Evolutionary conservation across 2,329 filamentous ascomycete genomes (phyloP), one percentile per base, ranked within the genome.

Genomic region (Colletotrichum sojae): DNA sequence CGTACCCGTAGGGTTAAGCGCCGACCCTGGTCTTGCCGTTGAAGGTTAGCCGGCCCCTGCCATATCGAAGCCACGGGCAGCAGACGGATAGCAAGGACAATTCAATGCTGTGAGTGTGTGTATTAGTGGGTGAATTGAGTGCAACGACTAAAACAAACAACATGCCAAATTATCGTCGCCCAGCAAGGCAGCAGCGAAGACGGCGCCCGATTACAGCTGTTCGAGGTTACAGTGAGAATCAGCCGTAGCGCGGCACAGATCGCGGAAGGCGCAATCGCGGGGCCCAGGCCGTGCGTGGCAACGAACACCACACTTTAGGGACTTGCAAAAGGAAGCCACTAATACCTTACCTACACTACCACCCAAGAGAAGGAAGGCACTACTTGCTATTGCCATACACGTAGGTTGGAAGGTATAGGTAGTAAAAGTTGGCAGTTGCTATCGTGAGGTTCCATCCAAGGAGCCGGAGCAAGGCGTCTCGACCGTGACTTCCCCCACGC

Each of bases 1-100:
- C 12, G 20, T 51, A 51, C 16, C 49, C 59, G 43, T 45, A 66
- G 55, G 40, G 55, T 61, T 69, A 69, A 69, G 66, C 66, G 66
- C 66, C 62, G 62, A 52, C 66, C 62, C 66, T 52, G 57, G 62
- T 55, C 40, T 22, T 60, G 20, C 59, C 55, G 48, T 45, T 48
- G 40, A 54, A 62, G 49, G 59, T 62, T 54, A 54, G 59, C 20
- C 49, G 6, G 59, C 49, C 59, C 59, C 59, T 62, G 59, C 49
- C 59, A 54, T 9, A 36, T 36, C 31, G 8, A 36, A 36, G 10
- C 31, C 31, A 9, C 31, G 31, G 31, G 31, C 31, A 36, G 31
- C 27, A 31, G 6, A 8, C 8, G 31, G 8, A 10, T 36, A 10
- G 31, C 31, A 36, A 36, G 31, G 31, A 36, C 31, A 10, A 10